Conservation (phyloP, 75 land plant species). For the Pinus taeda region DNA sequence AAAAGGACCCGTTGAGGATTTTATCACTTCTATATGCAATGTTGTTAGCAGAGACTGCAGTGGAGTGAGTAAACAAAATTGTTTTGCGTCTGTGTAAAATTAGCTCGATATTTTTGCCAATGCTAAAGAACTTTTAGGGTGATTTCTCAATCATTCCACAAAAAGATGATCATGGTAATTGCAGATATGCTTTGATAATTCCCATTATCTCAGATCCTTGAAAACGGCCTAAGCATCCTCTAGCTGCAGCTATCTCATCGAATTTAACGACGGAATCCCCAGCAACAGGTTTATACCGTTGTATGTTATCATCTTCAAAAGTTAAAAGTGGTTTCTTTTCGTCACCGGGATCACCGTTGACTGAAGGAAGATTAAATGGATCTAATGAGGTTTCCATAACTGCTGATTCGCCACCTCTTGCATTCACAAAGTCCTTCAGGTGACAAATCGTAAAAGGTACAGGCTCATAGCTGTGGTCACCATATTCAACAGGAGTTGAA, state of each 20-base stretch:
- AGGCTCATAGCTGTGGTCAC: conserved; percentile 97
- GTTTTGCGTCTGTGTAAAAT: neutral
- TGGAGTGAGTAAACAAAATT: neutral
- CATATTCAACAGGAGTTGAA: conserved; percentile 98
- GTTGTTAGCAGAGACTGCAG: neutral
- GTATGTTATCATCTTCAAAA: conserved; percentile 1
- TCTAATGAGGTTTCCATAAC: conserved; percentile 47
- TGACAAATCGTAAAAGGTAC: conserved; percentile 89
- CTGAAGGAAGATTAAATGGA: conserved; percentile 70
- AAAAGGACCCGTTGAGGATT: neutral
- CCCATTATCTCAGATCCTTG: conserved; percentile 96
- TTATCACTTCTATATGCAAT: neutral
- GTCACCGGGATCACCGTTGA: conserved; percentile 23
- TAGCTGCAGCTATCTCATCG: conserved; percentile 84
- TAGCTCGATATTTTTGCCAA: neutral
- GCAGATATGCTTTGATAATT: conserved; percentile 63
- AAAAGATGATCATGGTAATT: conserved; percentile 10
- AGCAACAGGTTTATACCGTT: conserved; percentile 31
- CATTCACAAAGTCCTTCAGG: conserved; percentile 73
- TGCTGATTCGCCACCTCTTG: conserved; percentile 64
- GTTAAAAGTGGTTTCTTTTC: neutral
- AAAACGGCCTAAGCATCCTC: conserved; percentile 94
- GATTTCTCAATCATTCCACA: neutral
- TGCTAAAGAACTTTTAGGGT: neutral
- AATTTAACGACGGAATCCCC: conserved; percentile 79